Base-by-base conservation (phyloP, 2,329 filamentous ascomycete species). In the Cercospora sp. region DNA sequence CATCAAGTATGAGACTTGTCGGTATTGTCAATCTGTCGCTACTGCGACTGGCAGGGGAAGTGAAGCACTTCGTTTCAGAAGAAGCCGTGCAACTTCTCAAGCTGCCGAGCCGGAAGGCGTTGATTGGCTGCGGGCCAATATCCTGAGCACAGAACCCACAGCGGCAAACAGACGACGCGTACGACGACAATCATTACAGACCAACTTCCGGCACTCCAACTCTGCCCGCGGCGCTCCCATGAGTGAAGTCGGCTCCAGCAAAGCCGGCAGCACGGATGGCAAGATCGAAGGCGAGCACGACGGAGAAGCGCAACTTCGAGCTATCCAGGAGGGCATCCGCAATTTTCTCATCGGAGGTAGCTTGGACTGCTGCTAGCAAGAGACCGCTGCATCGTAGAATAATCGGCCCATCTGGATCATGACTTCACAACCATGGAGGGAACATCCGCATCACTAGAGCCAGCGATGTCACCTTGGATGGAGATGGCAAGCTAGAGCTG, bases 1-100 rank as follows among this genome's bases (percentile, higher is more conserved):
- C 30, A 10, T 18, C 30, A 59, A 21, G 32, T n/a, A 37, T 32
- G 55, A 58, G n/a, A 30, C 13, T 30, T 34, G 55, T 10, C 55
- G 28, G 16, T 59, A 21, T 34, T 28, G 53, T 30, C 30, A 30
- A 21, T 53, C 18, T 8, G 24, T 58, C n/a, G 13, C n/a, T 37
- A n/a, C 55, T 37, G 55, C 30, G 32, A 59, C 26, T 10, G 26
- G 55, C 16, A 59, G 55, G 55, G 28, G 55, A 59, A 59, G 55
- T 37, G 26, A 32, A 59, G 28, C 21, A 28, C 7, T 24, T 21
- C 30, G 55, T 59, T 59, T 59, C 55, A 59, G 55, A 37, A 3
- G 55, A 18, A 37, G 55, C 32, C 55, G 28, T 37, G 28, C n/a
- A 21, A 32, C 28, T 37, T 3, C n/a, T 37, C 55, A 12, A 10